Percentiles rank a stretch among this genome's conserved stretches.
phyloP scores from a whole-genome alignment of 192 early-diverging fungal species.

The Hyaloraphidium curvatum region DNA sequence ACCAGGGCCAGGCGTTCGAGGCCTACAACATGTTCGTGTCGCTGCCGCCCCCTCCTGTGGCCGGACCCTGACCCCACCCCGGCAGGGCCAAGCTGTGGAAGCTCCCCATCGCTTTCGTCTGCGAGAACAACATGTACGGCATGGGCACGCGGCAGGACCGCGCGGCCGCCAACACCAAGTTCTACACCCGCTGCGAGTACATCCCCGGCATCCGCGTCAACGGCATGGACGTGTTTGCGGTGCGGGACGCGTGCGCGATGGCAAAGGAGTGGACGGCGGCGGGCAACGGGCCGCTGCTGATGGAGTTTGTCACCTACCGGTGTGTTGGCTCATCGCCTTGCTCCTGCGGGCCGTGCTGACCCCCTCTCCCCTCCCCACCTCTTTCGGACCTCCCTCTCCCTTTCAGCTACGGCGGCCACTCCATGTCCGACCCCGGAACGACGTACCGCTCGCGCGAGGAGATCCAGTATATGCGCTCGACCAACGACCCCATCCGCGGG shows the following conservation, averaged over 20 bases:
- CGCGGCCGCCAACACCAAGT: conserved; percentile 80
- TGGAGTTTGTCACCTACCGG: conserved; percentile 95
- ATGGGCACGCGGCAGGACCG: conserved; percentile 73
- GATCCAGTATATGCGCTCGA: conserved; percentile 93
- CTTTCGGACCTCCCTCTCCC: background rate
- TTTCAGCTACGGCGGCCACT: conserved; percentile 89
- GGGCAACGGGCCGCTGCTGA: conserved; percentile 77
- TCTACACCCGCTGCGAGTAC: conserved; percentile 91
- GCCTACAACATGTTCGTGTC: conserved; percentile 72
- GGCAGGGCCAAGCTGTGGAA: conserved; percentile 75
- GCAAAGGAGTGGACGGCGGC: conserved; percentile 65
- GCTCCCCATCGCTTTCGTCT: conserved; percentile 78
- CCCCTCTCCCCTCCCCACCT: background rate
- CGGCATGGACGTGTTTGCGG: conserved; percentile 89
- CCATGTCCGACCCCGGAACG: conserved; percentile 98
- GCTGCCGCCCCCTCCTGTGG: background rate
- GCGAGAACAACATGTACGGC: conserved; percentile 98
- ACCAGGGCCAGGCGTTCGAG: conserved; percentile 98
- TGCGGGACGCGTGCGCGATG: conserved; percentile 60
- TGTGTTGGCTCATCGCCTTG: background rate
- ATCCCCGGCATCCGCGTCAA: conserved; percentile 85
- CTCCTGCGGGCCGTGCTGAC: background rate
- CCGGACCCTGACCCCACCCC: background rate
- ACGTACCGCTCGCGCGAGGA: conserved; percentile 98
- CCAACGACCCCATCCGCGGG: conserved; percentile 81